Base-by-base conservation (phyloP, 805 yeast genomes). In the Lipomyces yamanashiensis region DNA sequence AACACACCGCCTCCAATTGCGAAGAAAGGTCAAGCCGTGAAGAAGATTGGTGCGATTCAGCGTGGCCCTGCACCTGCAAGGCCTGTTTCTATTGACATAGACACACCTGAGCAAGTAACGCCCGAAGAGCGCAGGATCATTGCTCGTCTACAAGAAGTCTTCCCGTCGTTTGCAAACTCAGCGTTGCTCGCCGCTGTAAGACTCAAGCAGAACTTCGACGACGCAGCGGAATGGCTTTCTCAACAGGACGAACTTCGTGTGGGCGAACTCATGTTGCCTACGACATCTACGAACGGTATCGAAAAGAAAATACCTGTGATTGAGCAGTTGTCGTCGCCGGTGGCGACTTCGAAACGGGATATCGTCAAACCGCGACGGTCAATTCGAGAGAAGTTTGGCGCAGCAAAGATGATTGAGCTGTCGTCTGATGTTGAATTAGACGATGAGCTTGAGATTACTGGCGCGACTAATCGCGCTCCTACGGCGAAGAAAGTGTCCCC, bases 381-480 rank as follows among this genome's bases (percentile, higher is more conserved):
- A 13, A 77, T 77, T 56, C 73, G 79, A 21, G 77, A 77, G 62
- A 76, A 76, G 70, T 77, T 76, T 39, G 52, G 67, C 41, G 58
- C 64, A n/a, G 61, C 54, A 5, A 54, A 57, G 36, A 64, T 53
- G 23, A 52, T 61, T 40, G 61, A 59, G 34, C 45, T 59, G 4
- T 52, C 66, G 2, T 58, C 70, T n/a, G 58, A 53, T 19, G 62
- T 55, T 43, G 59, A 61, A 13, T 7, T 53, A 23, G 57, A 53
- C 34, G 57, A 53, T 28, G 57, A 53, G 13, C 44, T 53, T 7
- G 57, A 53, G 44, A 19, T 53, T 3, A 53, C 57, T 7, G 48
- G 48, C 9, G 65, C 33, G 37, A 48, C 58, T 8, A 39, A 19
- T 21, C 39, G 28, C 21, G 28, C 44, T 39, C 61, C 13, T 7